A percentile compares a stretch with the other conserved stretches of the same genome.
Evolutionary conservation across 2,329 filamentous ascomycete genomes (phyloP).

Genomic region (Phialophora macrospora): DNA sequence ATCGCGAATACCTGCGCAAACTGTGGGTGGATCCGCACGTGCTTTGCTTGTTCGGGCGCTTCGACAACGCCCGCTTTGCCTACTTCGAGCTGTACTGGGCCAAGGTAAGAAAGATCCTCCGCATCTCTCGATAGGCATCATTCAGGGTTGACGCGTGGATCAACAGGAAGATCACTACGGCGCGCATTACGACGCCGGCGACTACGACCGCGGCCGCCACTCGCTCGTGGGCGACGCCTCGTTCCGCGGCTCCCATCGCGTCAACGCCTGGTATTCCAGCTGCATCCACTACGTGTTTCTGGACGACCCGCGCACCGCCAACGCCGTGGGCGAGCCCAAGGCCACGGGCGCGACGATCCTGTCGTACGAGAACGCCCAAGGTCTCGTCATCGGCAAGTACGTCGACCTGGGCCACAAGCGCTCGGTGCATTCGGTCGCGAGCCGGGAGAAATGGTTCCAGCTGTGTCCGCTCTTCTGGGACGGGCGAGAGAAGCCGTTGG

Average conservation of each 20-base stretch:
- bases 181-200: constrained; percentile 61
- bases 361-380: constrained; percentile 75
- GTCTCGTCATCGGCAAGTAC: constrained; percentile 73
- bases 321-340: constrained; percentile 69
- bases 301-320: constrained; percentile 61
- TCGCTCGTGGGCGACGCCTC: constrained; percentile 62
- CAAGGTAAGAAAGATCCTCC: constrained; percentile 53
- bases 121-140: background rate
- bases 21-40: constrained; percentile 74
- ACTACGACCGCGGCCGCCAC: constrained; percentile 66
- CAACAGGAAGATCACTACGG: constrained; percentile 63
- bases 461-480: constrained; percentile 58
- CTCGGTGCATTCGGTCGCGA: constrained; percentile 68
- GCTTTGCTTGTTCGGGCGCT: constrained; percentile 70
- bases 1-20: constrained; percentile 71
- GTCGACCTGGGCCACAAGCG: constrained; percentile 75
- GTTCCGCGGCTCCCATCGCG: constrained; percentile 62
- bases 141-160: background rate
- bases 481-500: constrained; percentile 51
- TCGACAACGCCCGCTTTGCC: constrained; percentile 72
- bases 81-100: constrained; percentile 85
- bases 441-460: constrained; percentile 72
- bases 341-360: constrained; percentile 71
- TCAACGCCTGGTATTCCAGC: constrained; percentile 63
- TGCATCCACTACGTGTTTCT: constrained; percentile 65